phyloP scores from a whole-genome alignment of 768 basidiomycete species.

The Rhizopogon vulgaris region DNA sequence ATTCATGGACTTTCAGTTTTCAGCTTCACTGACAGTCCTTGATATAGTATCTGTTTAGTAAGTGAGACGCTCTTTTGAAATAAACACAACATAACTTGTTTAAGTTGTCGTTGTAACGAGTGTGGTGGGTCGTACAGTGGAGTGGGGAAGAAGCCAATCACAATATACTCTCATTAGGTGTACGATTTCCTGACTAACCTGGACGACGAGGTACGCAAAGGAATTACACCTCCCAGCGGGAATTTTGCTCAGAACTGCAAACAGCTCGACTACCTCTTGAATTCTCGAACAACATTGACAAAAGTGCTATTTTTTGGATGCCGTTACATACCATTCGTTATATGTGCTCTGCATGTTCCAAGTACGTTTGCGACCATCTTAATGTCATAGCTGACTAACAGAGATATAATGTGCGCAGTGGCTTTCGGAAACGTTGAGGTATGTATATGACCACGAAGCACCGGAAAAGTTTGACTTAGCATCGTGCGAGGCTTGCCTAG shows the following conservation, averaged over 20 bases:
- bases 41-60: not conserved
- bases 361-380: not conserved
- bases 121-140: not conserved
- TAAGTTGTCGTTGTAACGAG: not conserved
- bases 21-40: not conserved
- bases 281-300: not conserved
- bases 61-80: not conserved
- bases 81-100: not conserved
- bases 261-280: not conserved
- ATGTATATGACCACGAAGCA: not conserved
- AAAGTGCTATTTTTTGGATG: not conserved
- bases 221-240: not conserved
- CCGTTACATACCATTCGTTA: not conserved
- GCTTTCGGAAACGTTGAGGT: not conserved
- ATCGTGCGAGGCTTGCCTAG: not conserved
- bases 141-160: not conserved
- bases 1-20: not conserved
- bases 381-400: not conserved
- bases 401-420: not conserved
- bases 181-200: not conserved
- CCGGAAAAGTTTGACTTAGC: not conserved
- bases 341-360: not conserved
- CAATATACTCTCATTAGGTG: not conserved
- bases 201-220: not conserved
- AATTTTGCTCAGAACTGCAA: not conserved